Evolutionary conservation across 306 rosid species (phyloP).

Genomic region (Quillaja saponaria): DNA sequence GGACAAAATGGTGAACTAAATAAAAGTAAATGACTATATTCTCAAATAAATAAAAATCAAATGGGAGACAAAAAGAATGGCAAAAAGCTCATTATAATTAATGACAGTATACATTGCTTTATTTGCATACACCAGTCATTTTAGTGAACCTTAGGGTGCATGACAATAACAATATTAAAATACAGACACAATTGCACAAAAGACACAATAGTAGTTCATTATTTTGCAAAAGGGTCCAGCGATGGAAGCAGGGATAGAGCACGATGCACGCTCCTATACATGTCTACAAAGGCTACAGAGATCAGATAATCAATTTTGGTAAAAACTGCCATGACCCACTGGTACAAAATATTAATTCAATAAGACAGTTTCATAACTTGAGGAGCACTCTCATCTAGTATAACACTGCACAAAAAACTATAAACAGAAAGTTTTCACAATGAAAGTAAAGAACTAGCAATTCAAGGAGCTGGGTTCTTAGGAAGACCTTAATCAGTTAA

Average conservation of each 20-base stretch:
- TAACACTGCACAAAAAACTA: neutral
- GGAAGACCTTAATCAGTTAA: constrained; percentile 4
- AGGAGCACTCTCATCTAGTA: neutral
- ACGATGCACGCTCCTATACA: neutral
- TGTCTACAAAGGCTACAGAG: no score
- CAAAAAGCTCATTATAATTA: constrained; percentile 18
- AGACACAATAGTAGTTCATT: neutral
- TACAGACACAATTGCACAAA: constrained; percentile 4
- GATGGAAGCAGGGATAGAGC: neutral
- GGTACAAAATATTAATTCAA: neutral
- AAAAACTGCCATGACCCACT: neutral
- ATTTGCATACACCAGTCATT: constrained; percentile 5
- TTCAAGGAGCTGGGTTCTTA: neutral
- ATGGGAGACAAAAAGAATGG: constrained; percentile 6
- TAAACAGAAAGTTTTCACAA: constrained; percentile 7
- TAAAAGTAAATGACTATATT: no score
- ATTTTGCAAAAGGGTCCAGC: neutral
- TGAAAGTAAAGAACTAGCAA: neutral
- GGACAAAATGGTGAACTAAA: constrained; percentile 2
- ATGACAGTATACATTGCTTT: constrained; percentile 7
- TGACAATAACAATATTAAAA: neutral
- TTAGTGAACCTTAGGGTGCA: constrained; percentile 8
- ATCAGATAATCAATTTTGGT: no score
- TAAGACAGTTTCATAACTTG: neutral
- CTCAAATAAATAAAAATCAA: constrained; percentile 1